Base-by-base conservation (phyloP, 208 protist species). In the Lotmaria passim region DNA sequence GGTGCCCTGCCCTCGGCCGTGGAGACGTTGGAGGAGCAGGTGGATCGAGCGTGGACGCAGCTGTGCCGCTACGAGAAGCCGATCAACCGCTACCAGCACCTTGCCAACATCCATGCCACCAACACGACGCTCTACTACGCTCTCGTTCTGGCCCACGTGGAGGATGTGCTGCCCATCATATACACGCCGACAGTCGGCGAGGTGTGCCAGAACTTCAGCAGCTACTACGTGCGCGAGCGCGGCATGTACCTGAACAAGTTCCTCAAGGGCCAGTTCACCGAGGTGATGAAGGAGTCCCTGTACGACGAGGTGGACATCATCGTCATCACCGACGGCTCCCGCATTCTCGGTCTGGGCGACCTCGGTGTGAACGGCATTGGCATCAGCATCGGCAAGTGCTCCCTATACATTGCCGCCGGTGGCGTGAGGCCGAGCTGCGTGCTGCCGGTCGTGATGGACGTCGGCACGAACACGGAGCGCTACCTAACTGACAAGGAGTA, bases 321-420 rank as follows among this genome's bases (percentile, higher is more conserved):
- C 63, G 97, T 99, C 66, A 96, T 99, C 34, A 97, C 95, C n/a
- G 97, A 99, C 73, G 97, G 97, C 73, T 90, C 85, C 19, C 89
- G 97, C 67, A 99, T 99, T 90, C 79, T 99, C 15, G 97, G 97
- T 48, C 81, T 99, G 21, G 97, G 95, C 56, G 92, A 97, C 62
- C 87, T 97, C 41, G 98, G 98, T 55, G 73, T 81, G 15, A 98
- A 99, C 79, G 98, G 98, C 46, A 95, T 99, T 69, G 96, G 94
- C 65, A 98, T 98, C 83, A 90, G 88, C 70, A 93, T 99, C 74
- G 97, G 97, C 41, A 98, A 98, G 82, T 88, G 89, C 65, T 89
- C 86, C 34, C 81, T 98, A 26, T 98, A 98, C 79, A 85, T 97
- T 43, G 95, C 94, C 31, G 95, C 73, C 23, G 95, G 82, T 21